Percentiles rank a stretch among this genome's conserved stretches.
These are phyloP conservation scores for Desmodesmus armatus DNA, from an alignment of 139 green algal genomes.

Conservation along the genomic window DNA sequence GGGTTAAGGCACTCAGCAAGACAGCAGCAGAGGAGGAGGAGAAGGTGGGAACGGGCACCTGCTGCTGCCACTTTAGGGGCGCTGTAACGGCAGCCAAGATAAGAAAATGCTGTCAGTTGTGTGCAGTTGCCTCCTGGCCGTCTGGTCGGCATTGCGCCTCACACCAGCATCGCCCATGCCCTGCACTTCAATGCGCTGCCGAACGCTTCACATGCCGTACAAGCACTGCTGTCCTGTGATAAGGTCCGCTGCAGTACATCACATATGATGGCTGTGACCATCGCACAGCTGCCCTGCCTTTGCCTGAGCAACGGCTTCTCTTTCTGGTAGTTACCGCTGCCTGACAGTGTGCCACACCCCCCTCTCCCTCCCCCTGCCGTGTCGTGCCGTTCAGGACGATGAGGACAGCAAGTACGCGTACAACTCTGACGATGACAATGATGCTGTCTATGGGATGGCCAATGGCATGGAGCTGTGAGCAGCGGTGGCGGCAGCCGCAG, in stretches of 20 bases:
- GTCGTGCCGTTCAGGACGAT: conserved; percentile 22
- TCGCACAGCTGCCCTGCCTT: no score
- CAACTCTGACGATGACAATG: conserved; percentile 71
- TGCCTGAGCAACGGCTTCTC: no score
- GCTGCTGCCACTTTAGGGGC: background rate
- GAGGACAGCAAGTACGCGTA: conserved; percentile 65
- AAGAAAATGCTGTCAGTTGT: background rate
- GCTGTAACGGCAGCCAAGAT: background rate
- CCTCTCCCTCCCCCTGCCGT: background rate
- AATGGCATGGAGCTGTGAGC: conserved; percentile 79
- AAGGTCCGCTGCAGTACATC: no score
- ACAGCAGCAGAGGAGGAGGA: conserved; percentile 60
- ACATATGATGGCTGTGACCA: no score
- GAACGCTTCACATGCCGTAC: no score
- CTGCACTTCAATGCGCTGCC: no score
- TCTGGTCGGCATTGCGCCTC: background rate
- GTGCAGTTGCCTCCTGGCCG: no score
- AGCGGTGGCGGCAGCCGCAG: background rate
- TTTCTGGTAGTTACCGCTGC: no score
- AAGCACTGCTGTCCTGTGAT: no score
- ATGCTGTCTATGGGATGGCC: conserved; percentile 78
- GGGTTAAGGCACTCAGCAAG: conserved; percentile 67
- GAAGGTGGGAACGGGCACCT: background rate
- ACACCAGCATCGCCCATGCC: background rate
- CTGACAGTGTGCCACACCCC: no score